Conservation (phyloP, 805 yeast species). For the Starmerella gropengiesseri region DNA sequence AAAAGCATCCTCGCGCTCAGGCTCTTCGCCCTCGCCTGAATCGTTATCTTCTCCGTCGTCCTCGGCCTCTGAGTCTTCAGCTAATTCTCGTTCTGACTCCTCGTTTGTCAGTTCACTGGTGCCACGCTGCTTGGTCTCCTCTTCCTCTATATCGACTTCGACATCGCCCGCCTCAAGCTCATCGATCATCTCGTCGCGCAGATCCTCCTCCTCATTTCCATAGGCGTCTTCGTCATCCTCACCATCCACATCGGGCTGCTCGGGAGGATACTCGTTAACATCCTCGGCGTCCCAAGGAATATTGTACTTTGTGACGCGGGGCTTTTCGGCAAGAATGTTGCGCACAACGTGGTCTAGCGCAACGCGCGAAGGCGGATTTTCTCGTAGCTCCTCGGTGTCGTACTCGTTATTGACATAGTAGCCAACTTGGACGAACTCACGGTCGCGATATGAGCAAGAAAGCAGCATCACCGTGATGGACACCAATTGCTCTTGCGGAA, state of each 20-base stretch:
- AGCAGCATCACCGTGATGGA: constrained; percentile 87
- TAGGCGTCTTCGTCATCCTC: constrained; percentile 23
- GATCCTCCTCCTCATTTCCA: constrained; percentile 25
- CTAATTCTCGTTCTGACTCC: background rate
- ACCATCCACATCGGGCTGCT: constrained; percentile 25
- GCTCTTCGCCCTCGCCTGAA: background rate
- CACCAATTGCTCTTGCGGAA: constrained; percentile 91
- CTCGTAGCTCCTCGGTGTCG: constrained; percentile 83
- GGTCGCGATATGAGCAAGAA: constrained; percentile 84
- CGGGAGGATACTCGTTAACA: constrained; percentile 25
- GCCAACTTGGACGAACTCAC: constrained; percentile 94
- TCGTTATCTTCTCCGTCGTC: constrained; percentile 3
- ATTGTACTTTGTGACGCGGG: constrained; percentile 91
- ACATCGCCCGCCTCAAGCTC: constrained; percentile 24
- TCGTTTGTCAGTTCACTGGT: no score
- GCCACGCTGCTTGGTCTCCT: no score
- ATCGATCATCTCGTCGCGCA: constrained; percentile 23
- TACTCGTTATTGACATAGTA: constrained; percentile 96
- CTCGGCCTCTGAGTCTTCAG: constrained; percentile 5
- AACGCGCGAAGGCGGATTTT: constrained; percentile 86
- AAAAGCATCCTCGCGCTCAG: background rate
- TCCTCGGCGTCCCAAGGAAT: constrained; percentile 61
- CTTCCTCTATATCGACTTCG: constrained; percentile 19
- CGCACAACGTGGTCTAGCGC: constrained; percentile 90
- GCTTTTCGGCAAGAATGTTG: constrained; percentile 91